Conservation (phyloP, 2,329 filamentous ascomycete species). For the Penicillium sp. region DNA sequence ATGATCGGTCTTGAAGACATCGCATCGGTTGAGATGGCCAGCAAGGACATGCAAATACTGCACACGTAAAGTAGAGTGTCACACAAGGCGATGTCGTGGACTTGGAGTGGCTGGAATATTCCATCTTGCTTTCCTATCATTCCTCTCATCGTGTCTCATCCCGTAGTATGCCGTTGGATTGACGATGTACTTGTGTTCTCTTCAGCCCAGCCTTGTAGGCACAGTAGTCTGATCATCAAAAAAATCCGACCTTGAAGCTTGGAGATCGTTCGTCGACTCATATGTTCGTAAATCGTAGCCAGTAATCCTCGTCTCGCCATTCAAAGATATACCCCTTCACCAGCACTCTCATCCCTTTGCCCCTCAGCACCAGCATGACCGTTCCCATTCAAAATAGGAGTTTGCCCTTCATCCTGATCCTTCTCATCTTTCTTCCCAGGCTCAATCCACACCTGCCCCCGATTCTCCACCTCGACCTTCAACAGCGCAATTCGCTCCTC, state of each 20-base stretch:
- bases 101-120: too few relatives aligned
- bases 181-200: neutral
- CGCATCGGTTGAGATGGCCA: neutral
- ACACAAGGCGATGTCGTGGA: neutral
- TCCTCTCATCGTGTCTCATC: neutral
- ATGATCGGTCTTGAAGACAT: neutral
- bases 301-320: neutral
- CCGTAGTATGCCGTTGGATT: neutral
- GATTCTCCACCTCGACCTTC: conserved; percentile 55
- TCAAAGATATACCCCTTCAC: conserved; percentile 41
- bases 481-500: conserved; percentile 58
- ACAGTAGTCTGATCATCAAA: neutral
- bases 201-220: neutral
- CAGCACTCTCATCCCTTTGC: conserved; percentile 13
- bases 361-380: neutral
- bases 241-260: too few relatives aligned
- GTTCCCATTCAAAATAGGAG: conserved; percentile 11
- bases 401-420: conserved; percentile 29
- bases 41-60: neutral
- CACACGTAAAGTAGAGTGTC: neutral
- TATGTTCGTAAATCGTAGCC: conserved; percentile 3
- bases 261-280: neutral
- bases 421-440: conserved; percentile 29
- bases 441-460: conserved; percentile 59
- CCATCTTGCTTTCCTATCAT: too few relatives aligned